Evolutionary conservation across 352 stramenopile species (phyloP).

Genomic region (Hyaloperonospora arabidopsidis): DNA sequence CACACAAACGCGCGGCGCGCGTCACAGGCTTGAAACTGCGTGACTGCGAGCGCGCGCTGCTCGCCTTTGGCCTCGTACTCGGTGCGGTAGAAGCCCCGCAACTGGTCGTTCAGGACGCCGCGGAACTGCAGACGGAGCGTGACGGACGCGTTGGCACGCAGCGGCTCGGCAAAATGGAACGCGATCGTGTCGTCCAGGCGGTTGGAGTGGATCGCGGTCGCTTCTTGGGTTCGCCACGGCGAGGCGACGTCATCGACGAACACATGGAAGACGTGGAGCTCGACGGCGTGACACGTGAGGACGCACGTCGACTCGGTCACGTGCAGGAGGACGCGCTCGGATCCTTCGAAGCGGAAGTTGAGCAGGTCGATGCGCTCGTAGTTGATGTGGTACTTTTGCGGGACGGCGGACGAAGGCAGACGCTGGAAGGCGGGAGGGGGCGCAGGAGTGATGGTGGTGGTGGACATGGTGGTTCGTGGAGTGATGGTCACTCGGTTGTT

Average conservation of each 20-base stretch:
- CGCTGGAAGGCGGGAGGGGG: too few relatives aligned
- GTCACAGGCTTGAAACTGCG: conserved; percentile 79
- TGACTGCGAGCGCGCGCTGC: conserved; percentile 90
- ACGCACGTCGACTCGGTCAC: conserved; percentile 50
- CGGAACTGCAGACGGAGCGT: conserved; percentile 38
- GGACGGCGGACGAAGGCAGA: too few relatives aligned
- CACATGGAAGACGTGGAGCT: conserved; percentile 85
- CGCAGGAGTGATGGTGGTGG: too few relatives aligned
- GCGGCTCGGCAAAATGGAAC: conserved; percentile 44
- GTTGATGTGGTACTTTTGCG: conserved; percentile 56
- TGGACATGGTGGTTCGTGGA: too few relatives aligned
- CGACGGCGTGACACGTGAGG: conserved; percentile 91
- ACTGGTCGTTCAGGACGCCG: conserved; percentile 86
- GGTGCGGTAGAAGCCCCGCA: conserved; percentile 94
- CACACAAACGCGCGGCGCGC: conserved; percentile 94
- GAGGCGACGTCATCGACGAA: conserved; percentile 35
- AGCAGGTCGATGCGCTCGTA: conserved; percentile 74
- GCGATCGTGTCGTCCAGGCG: conserved; percentile 47
- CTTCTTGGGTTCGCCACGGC: conserved; percentile 19
- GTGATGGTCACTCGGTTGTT: too few relatives aligned
- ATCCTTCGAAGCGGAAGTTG: conserved; percentile 72
- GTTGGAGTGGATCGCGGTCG: conserved; percentile 42
- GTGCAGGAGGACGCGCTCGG: conserved; percentile 42
- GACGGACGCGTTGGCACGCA: conserved; percentile 27
- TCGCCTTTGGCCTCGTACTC: conserved; percentile 89